A percentile compares a stretch with the other conserved stretches of the same genome.
phyloP scores from a whole-genome alignment of 129 eudicot species.

The Logfia minima region DNA sequence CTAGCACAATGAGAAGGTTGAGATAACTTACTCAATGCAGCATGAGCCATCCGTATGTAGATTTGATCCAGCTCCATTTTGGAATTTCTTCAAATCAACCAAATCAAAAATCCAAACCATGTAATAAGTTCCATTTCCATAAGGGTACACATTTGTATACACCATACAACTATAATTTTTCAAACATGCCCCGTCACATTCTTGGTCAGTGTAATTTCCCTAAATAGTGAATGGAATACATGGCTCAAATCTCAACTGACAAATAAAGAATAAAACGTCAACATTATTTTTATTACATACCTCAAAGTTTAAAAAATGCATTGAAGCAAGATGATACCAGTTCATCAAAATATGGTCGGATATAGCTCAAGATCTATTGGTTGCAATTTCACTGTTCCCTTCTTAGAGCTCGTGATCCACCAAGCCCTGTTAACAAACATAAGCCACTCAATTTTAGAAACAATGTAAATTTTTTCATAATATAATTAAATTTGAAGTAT shows the following conservation, averaged over 20 bases:
- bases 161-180: conserved; percentile 48
- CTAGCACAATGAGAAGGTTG: background rate
- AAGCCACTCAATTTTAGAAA: no score
- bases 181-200: conserved; percentile 34
- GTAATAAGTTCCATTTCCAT: conserved; percentile 36
- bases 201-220: conserved; percentile 32
- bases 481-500: background rate
- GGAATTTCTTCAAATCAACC: conserved; percentile 36
- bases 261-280: no score
- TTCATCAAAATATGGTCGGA: no score
- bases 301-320: no score
- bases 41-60: conserved; percentile 40
- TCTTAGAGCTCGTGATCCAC: no score
- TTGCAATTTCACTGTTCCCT: no score
- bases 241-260: background rate
- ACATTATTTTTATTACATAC: no score
- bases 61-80: conserved; percentile 27
- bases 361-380: no score
- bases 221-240: conserved; percentile 3
- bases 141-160: conserved; percentile 37
- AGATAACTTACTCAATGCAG: conserved; percentile 37
- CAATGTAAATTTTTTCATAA: no score
- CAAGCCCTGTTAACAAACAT: no score
- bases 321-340: no score
- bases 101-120: conserved; percentile 44